Evolutionary conservation across 2,329 filamentous ascomycete species (phyloP).

Genomic region (Claviceps sp.): DNA sequence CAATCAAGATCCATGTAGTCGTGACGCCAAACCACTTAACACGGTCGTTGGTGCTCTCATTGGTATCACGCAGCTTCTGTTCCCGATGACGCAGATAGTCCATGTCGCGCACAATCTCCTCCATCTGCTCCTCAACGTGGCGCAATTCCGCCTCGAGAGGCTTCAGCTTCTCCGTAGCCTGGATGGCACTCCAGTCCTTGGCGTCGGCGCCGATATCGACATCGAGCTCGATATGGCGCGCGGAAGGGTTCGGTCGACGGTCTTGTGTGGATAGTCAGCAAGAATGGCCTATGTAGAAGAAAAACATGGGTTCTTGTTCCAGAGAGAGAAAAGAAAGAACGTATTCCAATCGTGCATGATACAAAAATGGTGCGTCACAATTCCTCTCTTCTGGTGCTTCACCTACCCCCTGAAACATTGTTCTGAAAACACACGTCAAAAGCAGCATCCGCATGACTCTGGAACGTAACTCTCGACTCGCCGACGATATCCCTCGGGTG

Average conservation of each 20-base stretch:
- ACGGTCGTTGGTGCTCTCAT: constrained; percentile 97
- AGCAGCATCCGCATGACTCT: constrained; percentile 76
- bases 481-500: constrained; percentile 81
- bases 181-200: constrained; percentile 95
- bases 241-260: constrained; percentile 31
- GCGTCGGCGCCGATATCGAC: constrained; percentile 94
- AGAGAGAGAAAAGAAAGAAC: background rate
- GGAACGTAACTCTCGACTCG: constrained; percentile 88
- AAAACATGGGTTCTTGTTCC: background rate
- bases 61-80: constrained; percentile 93
- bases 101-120: constrained; percentile 86
- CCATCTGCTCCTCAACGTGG: constrained; percentile 79
- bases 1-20: constrained; percentile 83
- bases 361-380: too few species aligned
- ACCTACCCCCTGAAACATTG: constrained; percentile 54
- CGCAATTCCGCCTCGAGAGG: constrained; percentile 90
- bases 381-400: background rate
- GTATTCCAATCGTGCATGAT: too few species aligned
- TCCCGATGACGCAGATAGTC: constrained; percentile 83
- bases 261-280: constrained; percentile 13
- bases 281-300: background rate
- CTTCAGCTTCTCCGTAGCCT: constrained; percentile 94
- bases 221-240: constrained; percentile 75
- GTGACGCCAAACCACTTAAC: constrained; percentile 98
- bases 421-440: constrained; percentile 98